phyloP scores from a whole-genome alignment of 306 rosid species.

The apple (Malus domestica) region ASM211411v1 NC_041792.1:27569907-27570406 shows the following conservation, averaged over 20 bases:
- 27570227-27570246: conserved; percentile 59
- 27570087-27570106: conserved; percentile 57
- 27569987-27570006: not conserved
- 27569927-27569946: not conserved
- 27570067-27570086: conserved; percentile 53
- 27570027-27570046: conserved; percentile 57
- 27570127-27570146: conserved; percentile 83
- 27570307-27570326: not conserved
- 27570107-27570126: conserved; percentile 60
- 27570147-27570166: conserved; percentile 57
- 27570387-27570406: not conserved
- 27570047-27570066: conserved; percentile 57
- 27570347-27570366: not conserved
- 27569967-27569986: not conserved
- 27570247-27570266: conserved; percentile 84
- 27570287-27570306: not conserved
- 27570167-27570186: conserved; percentile 77
- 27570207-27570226: conserved; percentile 52
- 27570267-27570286: conserved; percentile 57
- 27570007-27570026: not conserved
- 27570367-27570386: not conserved
- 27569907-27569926: conserved; percentile 63
- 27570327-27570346: not conserved
- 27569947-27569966: not conserved
- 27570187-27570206: conserved; percentile 60